These are phyloP conservation scores for Mytilinidion resinicola DNA, from an alignment of 495 filamentous ascomycete genomes.

Conservation along the genomic window DNA sequence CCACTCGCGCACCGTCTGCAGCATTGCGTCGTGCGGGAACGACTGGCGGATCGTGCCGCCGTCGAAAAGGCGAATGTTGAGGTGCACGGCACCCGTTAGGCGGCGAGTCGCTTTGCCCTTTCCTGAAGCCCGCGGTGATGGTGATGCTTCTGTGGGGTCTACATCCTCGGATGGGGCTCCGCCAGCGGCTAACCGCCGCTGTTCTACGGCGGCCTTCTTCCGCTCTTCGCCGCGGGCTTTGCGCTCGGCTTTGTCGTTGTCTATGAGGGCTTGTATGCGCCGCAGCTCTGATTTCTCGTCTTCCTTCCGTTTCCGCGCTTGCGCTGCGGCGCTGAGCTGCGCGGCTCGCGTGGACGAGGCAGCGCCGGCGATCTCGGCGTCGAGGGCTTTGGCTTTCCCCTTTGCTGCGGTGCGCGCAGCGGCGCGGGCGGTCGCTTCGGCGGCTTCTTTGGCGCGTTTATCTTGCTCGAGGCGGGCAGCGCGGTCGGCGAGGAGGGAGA, in stretches of 20 bases:
- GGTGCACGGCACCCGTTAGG: slow-evolving; percentile 39
- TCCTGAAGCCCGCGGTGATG: slow-evolving; percentile 8
- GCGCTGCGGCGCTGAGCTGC: slow-evolving; percentile 17
- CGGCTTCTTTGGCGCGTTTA: background rate
- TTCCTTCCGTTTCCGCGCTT: slow-evolving; percentile 23
- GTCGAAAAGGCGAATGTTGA: slow-evolving; percentile 82
- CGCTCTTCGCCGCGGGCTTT: slow-evolving; percentile 45
- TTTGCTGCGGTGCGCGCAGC: slow-evolving; percentile 22
- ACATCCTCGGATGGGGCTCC: slow-evolving; percentile 1
- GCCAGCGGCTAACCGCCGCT: background rate
- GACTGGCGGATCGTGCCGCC: slow-evolving; percentile 67
- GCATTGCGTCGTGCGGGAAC: slow-evolving; percentile 53
- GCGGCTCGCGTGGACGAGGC: slow-evolving; percentile 13
- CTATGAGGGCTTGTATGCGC: slow-evolving; percentile 32
- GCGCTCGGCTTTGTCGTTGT: slow-evolving; percentile 56
- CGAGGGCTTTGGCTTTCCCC: slow-evolving; percentile 21
- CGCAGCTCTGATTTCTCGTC: slow-evolving; percentile 33
- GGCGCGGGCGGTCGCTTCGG: slow-evolving; percentile 8
- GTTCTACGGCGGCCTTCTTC: slow-evolving; percentile 29
- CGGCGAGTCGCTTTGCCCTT: slow-evolving; percentile 15
- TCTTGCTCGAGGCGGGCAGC: background rate
- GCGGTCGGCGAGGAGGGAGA: background rate
- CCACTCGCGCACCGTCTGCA: slow-evolving; percentile 68
- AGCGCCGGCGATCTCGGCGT: slow-evolving; percentile 17
- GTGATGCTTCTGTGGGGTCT: background rate